Conservation (phyloP, 345 rosid species). For the Lepidium africanum region DNA sequence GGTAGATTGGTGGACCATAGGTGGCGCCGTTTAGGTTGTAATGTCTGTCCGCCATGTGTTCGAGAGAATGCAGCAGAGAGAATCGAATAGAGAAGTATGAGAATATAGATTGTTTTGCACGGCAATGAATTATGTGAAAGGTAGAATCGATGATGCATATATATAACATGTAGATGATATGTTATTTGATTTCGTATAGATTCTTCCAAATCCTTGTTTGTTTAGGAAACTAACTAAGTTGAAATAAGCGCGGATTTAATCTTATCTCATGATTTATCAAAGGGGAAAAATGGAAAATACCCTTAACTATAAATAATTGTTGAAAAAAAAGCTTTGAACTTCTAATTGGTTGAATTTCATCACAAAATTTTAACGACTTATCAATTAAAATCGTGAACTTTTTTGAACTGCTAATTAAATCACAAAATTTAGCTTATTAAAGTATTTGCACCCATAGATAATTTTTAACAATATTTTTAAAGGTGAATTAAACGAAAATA, state of each 20-base stretch:
- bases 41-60: conserved; percentile 3
- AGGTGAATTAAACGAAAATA: no score
- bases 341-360: no score
- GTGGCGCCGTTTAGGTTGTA: conserved; percentile 37
- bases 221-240: not conserved
- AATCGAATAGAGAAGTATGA: not conserved
- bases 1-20: conserved; percentile 47
- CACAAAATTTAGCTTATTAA: no score
- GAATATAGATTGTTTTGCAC: not conserved
- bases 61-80: not conserved
- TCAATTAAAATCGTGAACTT: no score
- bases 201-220: not conserved
- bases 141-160: not conserved
- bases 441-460: no score
- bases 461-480: no score
- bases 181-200: not conserved
- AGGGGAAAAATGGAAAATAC: no score
- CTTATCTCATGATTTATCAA: not conserved
- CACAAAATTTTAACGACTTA: no score
- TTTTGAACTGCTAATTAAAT: no score
- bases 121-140: not conserved
- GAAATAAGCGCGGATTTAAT: not conserved
- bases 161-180: not conserved
- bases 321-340: no score
- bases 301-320: no score